These are phyloP conservation scores for Penicillium cataractarum DNA, from an alignment of 495 filamentous ascomycete genomes.

Conservation along the genomic window DNA sequence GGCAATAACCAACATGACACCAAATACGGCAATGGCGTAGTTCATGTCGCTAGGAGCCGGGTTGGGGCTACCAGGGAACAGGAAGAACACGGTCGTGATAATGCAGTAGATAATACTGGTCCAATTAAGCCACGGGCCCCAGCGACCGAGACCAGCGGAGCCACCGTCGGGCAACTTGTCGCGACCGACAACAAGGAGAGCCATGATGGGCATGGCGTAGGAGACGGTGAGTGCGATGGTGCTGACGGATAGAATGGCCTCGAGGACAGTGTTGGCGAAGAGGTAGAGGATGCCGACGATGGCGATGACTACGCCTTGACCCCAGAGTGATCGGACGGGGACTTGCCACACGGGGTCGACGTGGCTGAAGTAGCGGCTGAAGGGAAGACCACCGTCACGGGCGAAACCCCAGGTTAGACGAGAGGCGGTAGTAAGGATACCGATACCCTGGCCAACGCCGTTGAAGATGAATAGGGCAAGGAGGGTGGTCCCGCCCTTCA, in stretches of 20 bases:
- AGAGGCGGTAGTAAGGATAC: slow-evolving; percentile 54
- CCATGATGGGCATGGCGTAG: slow-evolving; percentile 51
- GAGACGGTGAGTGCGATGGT: slow-evolving; percentile 54
- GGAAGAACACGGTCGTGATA: slow-evolving; percentile 53
- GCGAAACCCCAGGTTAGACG: slow-evolving; percentile 59
- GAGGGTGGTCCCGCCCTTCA: slow-evolving; percentile 40
- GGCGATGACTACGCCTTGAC: slow-evolving; percentile 45
- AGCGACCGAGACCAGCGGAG: slow-evolving; percentile 45
- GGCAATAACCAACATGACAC: slow-evolving; percentile 52
- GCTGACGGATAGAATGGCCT: slow-evolving; percentile 54
- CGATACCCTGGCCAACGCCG: slow-evolving; percentile 48
- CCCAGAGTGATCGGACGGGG: slow-evolving; percentile 49
- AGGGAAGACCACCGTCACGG: slow-evolving; percentile 60
- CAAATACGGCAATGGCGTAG: slow-evolving; percentile 54
- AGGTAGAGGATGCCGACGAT: slow-evolving; percentile 50
- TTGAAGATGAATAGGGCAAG: slow-evolving; percentile 55
- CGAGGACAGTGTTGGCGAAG: slow-evolving; percentile 51
- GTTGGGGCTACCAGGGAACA: slow-evolving; percentile 47
- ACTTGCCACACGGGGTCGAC: slow-evolving; percentile 48
- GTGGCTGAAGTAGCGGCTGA: slow-evolving; percentile 44
- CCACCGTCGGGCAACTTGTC: slow-evolving; percentile 47
- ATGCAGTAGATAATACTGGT: slow-evolving; percentile 49
- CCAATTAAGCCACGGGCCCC: slow-evolving; percentile 44
- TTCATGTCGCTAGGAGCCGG: slow-evolving; percentile 51
- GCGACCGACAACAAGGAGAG: slow-evolving; percentile 44